A percentile compares a stretch with the other conserved stretches of the same genome.
These are phyloP conservation scores for Parvularia atlantis DNA, from an alignment of 78 protist species.

Conservation along the genomic window DNA sequence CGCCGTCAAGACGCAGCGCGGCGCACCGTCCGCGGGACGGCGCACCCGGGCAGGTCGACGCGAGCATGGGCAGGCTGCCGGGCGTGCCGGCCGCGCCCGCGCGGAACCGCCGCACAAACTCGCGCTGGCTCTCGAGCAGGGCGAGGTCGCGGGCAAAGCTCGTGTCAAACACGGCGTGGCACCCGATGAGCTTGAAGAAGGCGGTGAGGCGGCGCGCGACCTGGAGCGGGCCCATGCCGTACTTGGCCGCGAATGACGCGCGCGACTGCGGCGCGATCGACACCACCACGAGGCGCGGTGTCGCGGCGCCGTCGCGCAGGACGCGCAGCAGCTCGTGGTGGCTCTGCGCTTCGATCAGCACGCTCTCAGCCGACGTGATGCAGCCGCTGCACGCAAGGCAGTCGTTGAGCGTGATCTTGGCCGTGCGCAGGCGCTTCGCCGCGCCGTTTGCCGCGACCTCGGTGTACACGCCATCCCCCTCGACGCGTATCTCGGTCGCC, in stretches of 20 bases:
- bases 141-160: conserved; percentile 54
- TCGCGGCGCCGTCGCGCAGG: no score
- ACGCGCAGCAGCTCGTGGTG: conserved; percentile 35
- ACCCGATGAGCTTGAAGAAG: conserved; percentile 29
- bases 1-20: no score
- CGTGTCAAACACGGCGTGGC: conserved; percentile 45
- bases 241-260: conserved; percentile 65
- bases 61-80: conserved; percentile 50
- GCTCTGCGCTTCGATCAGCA: conserved; percentile 79
- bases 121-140: conserved; percentile 48
- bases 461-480: conserved; percentile 28
- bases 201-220: conserved; percentile 8
- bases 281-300: conserved; percentile 52
- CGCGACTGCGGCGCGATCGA: conserved; percentile 71
- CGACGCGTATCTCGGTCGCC: not conserved
- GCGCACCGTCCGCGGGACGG: no score
- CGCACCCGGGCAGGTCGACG: conserved; percentile 85
- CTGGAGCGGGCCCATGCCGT: not conserved
- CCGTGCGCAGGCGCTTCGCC: conserved; percentile 31
- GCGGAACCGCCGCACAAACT: conserved; percentile 35
- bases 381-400: conserved; percentile 96
- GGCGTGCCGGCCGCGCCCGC: not conserved
- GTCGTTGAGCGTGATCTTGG: conserved; percentile 72
- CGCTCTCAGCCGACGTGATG: conserved; percentile 89
- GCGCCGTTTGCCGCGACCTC: conserved; percentile 43